Evolutionary conservation across 495 filamentous ascomycete species (phyloP).

Genomic region (Evansstolkia leycettana): DNA sequence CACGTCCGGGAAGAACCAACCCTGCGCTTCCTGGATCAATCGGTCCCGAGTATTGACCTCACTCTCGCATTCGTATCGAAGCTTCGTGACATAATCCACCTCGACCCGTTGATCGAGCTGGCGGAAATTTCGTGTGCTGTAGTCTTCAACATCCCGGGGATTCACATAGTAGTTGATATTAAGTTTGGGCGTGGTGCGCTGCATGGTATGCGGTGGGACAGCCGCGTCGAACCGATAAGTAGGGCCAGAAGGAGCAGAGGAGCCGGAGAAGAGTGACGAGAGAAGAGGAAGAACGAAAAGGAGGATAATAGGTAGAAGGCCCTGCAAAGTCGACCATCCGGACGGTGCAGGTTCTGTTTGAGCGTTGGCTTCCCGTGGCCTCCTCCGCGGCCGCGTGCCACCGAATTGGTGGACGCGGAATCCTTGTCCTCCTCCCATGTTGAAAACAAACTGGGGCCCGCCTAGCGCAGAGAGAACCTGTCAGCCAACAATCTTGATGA

Average conservation of each 20-base stretch:
- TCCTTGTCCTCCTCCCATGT: conserved; percentile 71
- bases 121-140: conserved; percentile 48
- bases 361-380: conserved; percentile 53
- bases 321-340: conserved; percentile 32
- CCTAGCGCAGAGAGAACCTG: conserved; percentile 42
- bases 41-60: conserved; percentile 51
- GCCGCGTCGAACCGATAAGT: conserved; percentile 58
- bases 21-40: conserved; percentile 67
- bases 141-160: conserved; percentile 61
- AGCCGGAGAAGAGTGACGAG: conserved; percentile 62
- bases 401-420: conserved; percentile 83
- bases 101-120: conserved; percentile 72
- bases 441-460: conserved; percentile 83
- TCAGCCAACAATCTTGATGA: conserved; percentile 6
- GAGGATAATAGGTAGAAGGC: conserved; percentile 75
- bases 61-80: conserved; percentile 58
- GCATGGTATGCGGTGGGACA: conserved; percentile 54
- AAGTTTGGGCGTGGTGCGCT: conserved; percentile 55
- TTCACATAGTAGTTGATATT: conserved; percentile 77
- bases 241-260: conserved; percentile 47
- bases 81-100: conserved; percentile 47
- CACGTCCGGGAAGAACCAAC: conserved; percentile 75
- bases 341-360: conserved; percentile 37
- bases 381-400: conserved; percentile 50
- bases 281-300: conserved; percentile 83